Evolutionary conservation across 352 stramenopile genomes (phyloP), one percentile per base, ranked within the genome.

Genomic region (Globisporangium spinosum): DNA sequence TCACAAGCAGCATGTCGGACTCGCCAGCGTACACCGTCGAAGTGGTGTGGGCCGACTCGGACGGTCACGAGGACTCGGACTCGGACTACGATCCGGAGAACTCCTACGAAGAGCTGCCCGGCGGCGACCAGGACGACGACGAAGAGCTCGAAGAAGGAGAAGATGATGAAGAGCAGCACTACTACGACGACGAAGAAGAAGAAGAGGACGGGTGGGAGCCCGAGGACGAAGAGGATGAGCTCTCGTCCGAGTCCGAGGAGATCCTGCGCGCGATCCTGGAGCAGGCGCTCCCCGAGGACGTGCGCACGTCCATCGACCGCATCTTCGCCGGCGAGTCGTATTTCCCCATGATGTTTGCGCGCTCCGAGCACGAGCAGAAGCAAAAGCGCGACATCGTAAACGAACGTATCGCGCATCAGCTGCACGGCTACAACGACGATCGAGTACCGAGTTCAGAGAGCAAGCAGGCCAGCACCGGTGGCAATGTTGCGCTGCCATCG

Each of bases 321-420:
- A 79, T 93, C 51, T 91, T 93, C 34, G 69, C 74, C n/a, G 85
- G 80, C 25, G 76, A 91, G 65, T 68, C 68, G 17, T 90, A 89
- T 54, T 76, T 77, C 17, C 78, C 83, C 7, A 83, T 79, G 67
- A 71, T 82, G 10, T 93, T 93, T 62, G 75, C 83, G 15, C 82
- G 81, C 55, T 90, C 80, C 1, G 68, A 78, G 54, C 77, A 86
- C 55, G 85, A 93, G 64, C 67, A 75, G 23, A 62, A 86, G 57
- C 85, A 93, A 70, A 73, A 79, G 23, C 61, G 79, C 23, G 45
- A 69, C 25, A 60, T 93, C 13, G 59, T 71, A 20, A 59, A 87
- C 32, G 73, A 91, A 62, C 83, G 85, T 38, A 90, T 93, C 45
- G 83, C 83, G 1, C 85, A 91, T 29, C 81, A 93, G 55, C 65